Evolutionary conservation across 352 stramenopile species (phyloP).

Genomic region (Globisporangium paroecandrum): DNA sequence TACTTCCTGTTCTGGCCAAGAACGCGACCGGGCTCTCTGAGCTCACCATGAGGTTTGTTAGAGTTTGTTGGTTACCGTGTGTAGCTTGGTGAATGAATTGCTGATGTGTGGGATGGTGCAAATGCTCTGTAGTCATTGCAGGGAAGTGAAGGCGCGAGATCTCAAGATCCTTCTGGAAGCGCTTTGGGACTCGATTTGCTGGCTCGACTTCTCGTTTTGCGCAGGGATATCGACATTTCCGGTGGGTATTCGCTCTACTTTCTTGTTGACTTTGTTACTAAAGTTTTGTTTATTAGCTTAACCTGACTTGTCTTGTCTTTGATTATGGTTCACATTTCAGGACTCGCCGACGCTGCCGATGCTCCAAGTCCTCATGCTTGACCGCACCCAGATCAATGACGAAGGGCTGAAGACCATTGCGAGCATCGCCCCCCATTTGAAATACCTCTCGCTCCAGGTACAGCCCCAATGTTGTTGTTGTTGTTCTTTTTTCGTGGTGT

Average conservation of each 20-base stretch:
- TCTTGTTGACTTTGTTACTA: neutral
- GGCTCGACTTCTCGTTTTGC: slow-evolving; percentile 57
- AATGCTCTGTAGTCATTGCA: slow-evolving; percentile 27
- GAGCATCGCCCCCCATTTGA: slow-evolving; percentile 29
- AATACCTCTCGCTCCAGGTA: slow-evolving; percentile 70
- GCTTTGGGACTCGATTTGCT: slow-evolving; percentile 30
- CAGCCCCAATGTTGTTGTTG: neutral
- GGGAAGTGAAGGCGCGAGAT: slow-evolving; percentile 25
- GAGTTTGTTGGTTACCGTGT: neutral
- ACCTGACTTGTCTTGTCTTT: neutral
- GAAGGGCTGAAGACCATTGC: slow-evolving; percentile 36
- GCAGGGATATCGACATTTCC: slow-evolving; percentile 38
- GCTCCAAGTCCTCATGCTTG: slow-evolving; percentile 61
- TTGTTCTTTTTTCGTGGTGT: neutral
- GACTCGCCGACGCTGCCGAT: slow-evolving; percentile 24
- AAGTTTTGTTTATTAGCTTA: neutral
- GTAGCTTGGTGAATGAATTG: neutral
- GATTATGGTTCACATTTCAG: neutral
- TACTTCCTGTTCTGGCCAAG: slow-evolving; percentile 34
- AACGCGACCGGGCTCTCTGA: slow-evolving; percentile 34
- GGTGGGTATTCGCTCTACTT: slow-evolving; percentile 19
- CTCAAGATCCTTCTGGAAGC: slow-evolving; percentile 31
- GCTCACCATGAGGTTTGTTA: slow-evolving; percentile 44
- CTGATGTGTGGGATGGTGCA: neutral
- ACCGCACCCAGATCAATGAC: slow-evolving; percentile 53